Conservation (phyloP, 805 yeast genomes). For the Kuraishia cidri region DNA sequence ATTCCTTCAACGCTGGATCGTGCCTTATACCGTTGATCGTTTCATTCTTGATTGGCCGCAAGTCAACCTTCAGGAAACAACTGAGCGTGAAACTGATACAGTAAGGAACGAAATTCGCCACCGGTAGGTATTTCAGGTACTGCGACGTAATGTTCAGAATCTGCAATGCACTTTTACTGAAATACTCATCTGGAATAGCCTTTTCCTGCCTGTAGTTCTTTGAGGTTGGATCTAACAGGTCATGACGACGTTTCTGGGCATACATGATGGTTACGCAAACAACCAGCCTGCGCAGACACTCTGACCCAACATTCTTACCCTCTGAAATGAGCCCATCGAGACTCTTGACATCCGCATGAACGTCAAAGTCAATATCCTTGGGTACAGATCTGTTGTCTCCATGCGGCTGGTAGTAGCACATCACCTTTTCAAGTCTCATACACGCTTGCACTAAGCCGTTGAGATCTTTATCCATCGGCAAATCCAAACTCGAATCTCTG, state of each 20-base stretch:
- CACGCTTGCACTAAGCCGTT: constrained; percentile 21
- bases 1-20: constrained; percentile 6
- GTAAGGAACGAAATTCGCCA: constrained; percentile 10
- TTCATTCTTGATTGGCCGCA: constrained; percentile 9
- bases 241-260: constrained; percentile 11
- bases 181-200: constrained; percentile 10
- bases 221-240: constrained; percentile 7
- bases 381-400: constrained; percentile 15
- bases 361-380: constrained; percentile 15
- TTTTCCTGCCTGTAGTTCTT: constrained; percentile 7
- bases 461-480: constrained; percentile 17
- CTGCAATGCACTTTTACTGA: constrained; percentile 9
- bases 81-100: constrained; percentile 9
- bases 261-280: constrained; percentile 11
- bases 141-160: constrained; percentile 9
- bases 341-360: constrained; percentile 5
- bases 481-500: constrained; percentile 25
- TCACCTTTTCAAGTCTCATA: constrained; percentile 22
- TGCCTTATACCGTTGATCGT: constrained; percentile 6
- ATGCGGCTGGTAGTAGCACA: constrained; percentile 26
- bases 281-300: constrained; percentile 9
- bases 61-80: constrained; percentile 9
- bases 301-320: constrained; percentile 8
- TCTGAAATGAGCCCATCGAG: constrained; percentile 5
- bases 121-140: constrained; percentile 8